Conservation (phyloP, 1,139 yeast species). For the Geotrichum carabidarum region DNA sequence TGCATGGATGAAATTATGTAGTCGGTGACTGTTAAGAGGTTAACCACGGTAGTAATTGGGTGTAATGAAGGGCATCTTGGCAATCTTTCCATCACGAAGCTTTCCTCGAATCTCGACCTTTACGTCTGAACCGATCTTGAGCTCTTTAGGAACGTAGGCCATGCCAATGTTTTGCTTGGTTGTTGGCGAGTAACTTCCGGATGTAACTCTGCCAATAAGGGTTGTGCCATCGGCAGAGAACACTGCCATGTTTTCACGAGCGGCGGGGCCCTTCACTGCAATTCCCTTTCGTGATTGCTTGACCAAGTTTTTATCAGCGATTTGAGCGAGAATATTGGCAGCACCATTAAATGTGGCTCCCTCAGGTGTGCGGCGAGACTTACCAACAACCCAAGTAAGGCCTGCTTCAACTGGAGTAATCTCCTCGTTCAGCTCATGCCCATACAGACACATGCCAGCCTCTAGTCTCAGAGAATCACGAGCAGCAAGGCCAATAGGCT, state of each 20-base stretch:
- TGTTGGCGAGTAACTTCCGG: slow-evolving; percentile 89
- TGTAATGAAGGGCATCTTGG: slow-evolving; percentile 79
- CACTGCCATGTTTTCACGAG: slow-evolving; percentile 75
- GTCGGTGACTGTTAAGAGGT: not conserved
- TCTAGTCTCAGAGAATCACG: slow-evolving; percentile 91
- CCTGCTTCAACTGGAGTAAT: slow-evolving; percentile 87
- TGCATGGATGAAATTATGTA: not conserved
- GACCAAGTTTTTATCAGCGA: slow-evolving; percentile 57
- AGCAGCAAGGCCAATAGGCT: slow-evolving; percentile 93
- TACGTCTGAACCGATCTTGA: slow-evolving; percentile 72
- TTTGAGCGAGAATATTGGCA: slow-evolving; percentile 60
- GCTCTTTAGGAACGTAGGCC: slow-evolving; percentile 71
- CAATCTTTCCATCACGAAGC: slow-evolving; percentile 63
- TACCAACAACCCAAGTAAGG: slow-evolving; percentile 83
- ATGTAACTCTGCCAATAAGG: slow-evolving; percentile 71
- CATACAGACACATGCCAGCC: slow-evolving; percentile 98
- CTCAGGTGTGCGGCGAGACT: slow-evolving; percentile 55
- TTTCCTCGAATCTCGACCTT: slow-evolving; percentile 80
- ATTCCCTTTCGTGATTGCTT: slow-evolving; percentile 71
- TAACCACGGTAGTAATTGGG: slow-evolving; percentile 55
- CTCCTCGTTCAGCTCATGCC: slow-evolving; percentile 79
- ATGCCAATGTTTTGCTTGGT: slow-evolving; percentile 79
- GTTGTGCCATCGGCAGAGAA: slow-evolving; percentile 49
- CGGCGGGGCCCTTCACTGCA: slow-evolving; percentile 79
- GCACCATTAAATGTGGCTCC: slow-evolving; percentile 72